Percentiles rank a stretch among this genome's conserved stretches.
These are phyloP conservation scores for Cladosporium velox DNA, from an alignment of 2,329 filamentous ascomycete species.

Conservation along the genomic window DNA sequence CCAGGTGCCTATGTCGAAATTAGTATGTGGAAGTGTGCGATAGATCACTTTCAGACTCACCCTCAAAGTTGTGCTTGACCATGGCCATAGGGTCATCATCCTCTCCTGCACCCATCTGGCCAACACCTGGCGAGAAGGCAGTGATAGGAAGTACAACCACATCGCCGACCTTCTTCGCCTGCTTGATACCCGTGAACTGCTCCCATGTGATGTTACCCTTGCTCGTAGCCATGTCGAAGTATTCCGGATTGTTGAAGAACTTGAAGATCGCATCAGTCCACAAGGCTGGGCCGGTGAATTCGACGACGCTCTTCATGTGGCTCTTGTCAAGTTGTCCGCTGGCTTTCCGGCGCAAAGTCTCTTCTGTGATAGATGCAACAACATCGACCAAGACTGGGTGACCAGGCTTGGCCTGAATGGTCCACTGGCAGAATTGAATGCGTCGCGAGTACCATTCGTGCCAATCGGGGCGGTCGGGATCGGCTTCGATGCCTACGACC, in stretches of 20 bases:
- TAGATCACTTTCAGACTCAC: constrained; percentile 52
- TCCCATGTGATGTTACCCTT: constrained; percentile 76
- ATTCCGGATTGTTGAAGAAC: constrained; percentile 89
- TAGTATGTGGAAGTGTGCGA: not conserved
- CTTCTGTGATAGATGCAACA: constrained; percentile 80
- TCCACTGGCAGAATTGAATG: constrained; percentile 99
- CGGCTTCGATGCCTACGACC: constrained; percentile 92
- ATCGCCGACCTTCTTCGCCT: constrained; percentile 84
- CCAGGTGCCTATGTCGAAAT: constrained; percentile 62
- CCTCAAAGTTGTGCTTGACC: constrained; percentile 95
- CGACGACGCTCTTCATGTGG: constrained; percentile 74
- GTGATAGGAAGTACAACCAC: constrained; percentile 94
- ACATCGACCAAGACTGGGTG: constrained; percentile 89
- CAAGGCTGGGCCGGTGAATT: constrained; percentile 89
- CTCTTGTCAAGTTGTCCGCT: constrained; percentile 63
- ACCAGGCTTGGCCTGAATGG: constrained; percentile 91
- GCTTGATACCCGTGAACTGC: constrained; percentile 86
- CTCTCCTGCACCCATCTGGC: constrained; percentile 88
- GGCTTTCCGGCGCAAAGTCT: constrained; percentile 73
- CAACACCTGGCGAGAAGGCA: constrained; percentile 91
- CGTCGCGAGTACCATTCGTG: constrained; percentile 91
- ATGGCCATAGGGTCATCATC: constrained; percentile 93
- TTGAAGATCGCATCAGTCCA: constrained; percentile 93
- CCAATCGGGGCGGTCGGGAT: constrained; percentile 92
- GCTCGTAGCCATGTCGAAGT: constrained; percentile 76